phyloP scores from a whole-genome alignment of 2,329 filamentous ascomycete species.

The Nemania sp. region DNA sequence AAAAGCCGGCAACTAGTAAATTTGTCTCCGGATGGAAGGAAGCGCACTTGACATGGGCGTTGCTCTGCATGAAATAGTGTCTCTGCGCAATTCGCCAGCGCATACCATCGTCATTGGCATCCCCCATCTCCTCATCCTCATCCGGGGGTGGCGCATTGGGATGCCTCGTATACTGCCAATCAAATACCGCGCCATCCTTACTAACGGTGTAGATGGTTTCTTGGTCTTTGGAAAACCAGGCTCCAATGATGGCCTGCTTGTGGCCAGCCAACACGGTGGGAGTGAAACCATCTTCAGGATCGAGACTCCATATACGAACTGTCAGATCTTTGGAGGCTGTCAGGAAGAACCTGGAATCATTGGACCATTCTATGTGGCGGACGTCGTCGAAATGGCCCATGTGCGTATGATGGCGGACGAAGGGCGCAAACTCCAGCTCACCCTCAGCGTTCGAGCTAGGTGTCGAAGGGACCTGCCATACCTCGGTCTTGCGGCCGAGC shows the following conservation, averaged over 20 bases:
- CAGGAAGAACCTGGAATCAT: slow-evolving; percentile 93
- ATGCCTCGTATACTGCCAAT: slow-evolving; percentile 80
- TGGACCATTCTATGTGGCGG: slow-evolving; percentile 89
- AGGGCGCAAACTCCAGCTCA: slow-evolving; percentile 92
- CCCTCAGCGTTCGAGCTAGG: slow-evolving; percentile 79
- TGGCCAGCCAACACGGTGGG: slow-evolving; percentile 91
- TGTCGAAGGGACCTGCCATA: slow-evolving; percentile 94
- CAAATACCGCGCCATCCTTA: slow-evolving; percentile 94
- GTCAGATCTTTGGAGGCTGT: slow-evolving; percentile 92
- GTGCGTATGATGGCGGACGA: slow-evolving; percentile 84
- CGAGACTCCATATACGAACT: slow-evolving; percentile 90
- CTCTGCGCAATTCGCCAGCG: slow-evolving; percentile 90
- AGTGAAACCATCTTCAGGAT: slow-evolving; percentile 83
- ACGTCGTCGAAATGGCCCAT: slow-evolving; percentile 88
- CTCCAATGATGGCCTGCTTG: slow-evolving; percentile 85
- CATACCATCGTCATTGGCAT: slow-evolving; percentile 68
- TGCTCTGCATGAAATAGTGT: slow-evolving; percentile 92
- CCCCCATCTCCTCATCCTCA: slow-evolving; percentile 63
- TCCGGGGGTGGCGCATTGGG: slow-evolving; percentile 57
- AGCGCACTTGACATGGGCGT: slow-evolving; percentile 86
- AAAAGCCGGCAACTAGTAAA: slow-evolving; percentile 95
- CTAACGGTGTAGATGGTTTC: slow-evolving; percentile 96
- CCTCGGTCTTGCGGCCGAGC: slow-evolving; percentile 83
- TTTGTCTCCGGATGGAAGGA: slow-evolving; percentile 85
- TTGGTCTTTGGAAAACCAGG: slow-evolving; percentile 95